A percentile compares a stretch with the other conserved stretches of the same genome.
Conservation (phyloP, 2,329 filamentous ascomycete genomes). For the Xylariaceae sp. region DNA sequence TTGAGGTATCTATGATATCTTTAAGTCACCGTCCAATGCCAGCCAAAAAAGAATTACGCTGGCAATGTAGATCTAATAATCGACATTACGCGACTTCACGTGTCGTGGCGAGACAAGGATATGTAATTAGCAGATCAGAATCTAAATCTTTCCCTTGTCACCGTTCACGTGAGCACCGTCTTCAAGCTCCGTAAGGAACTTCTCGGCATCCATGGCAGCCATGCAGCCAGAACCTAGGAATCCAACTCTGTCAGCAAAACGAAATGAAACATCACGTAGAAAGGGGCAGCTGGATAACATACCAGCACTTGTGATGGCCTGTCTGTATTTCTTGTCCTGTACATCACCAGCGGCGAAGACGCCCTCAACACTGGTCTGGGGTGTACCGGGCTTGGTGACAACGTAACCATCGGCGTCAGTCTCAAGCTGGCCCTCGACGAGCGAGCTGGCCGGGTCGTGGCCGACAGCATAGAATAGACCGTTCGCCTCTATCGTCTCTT, state of each 20-base stretch:
- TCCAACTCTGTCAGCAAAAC: slow-evolving; percentile 13
- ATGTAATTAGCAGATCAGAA: not conserved
- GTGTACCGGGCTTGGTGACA: slow-evolving; percentile 76
- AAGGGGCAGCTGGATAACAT: slow-evolving; percentile 36
- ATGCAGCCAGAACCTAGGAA: slow-evolving; percentile 78
- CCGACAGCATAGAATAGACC: slow-evolving; percentile 97
- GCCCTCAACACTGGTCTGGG: slow-evolving; percentile 79
- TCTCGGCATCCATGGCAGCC: slow-evolving; percentile 92
- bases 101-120: not conserved
- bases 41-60: not conserved
- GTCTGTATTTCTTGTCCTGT: slow-evolving; percentile 96
- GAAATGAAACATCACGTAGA: not conserved
- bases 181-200: slow-evolving; percentile 77
- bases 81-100: not conserved
- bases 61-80: slow-evolving; percentile 6
- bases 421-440: slow-evolving; percentile 86
- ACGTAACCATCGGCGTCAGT: slow-evolving; percentile 90
- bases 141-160: slow-evolving; percentile 29
- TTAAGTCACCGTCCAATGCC: slow-evolving; percentile 12
- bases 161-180: slow-evolving; percentile 39
- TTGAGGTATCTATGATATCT: slow-evolving; percentile 10
- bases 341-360: slow-evolving; percentile 97
- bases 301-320: slow-evolving; percentile 97
- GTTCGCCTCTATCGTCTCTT: slow-evolving; percentile 82
- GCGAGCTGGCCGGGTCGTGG: slow-evolving; percentile 84